Base-by-base conservation (phyloP, 768 basidiomycete species). In the Mrakia hoshinonis region DNA sequence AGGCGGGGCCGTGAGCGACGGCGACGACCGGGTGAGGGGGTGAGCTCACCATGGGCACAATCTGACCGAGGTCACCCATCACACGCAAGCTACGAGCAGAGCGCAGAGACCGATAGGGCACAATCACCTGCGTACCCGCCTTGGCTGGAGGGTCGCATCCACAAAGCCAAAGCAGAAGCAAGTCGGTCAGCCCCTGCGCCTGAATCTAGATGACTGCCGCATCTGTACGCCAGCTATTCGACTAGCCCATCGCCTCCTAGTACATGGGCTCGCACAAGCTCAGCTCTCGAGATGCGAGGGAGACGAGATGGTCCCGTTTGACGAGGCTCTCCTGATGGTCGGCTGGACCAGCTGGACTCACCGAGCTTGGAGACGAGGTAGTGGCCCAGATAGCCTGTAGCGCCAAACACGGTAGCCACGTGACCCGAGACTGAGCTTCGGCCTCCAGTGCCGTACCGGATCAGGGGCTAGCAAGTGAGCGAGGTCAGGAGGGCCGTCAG, bases 51-150 rank as follows among this genome's bases (percentile, higher is more conserved):
- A 98, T 86, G 76, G 90, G 87, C 69, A 97, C 90, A 74, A 99
- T 89, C 82, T 95, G 93, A 10, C 96, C 96, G 68, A 98, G 83
- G 82, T 99, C 96, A 52, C 95, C 96, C 87, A 89, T 94, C 15
- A 90, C 90, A 81, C 88, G 89, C 77, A 99, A 82, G 77, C 90
- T 85, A 72, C 95, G 84, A 76, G 89, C 91, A 78, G 92, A 89
- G 77, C 98, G 92, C 78, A 92, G 90, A 74, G 97, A 92, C 54
- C 96, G 86, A 82, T 95, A 97, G 9, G 95, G 95, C 63, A 96
- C 84, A 77, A 98, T 85, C 72, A 97, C 93, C 77, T 94, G 92
- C 6, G 91, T 92, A 22, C 95, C 95, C 78, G 86, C 82, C 81
- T 91, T 92, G 73, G 91, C 95, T 91, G 78, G 54, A 34, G 51